Evolutionary conservation across 1,284 basidiomycete genomes (phyloP), one percentile per base, ranked within the genome.

Genomic region (Cronartium quercuum): DNA sequence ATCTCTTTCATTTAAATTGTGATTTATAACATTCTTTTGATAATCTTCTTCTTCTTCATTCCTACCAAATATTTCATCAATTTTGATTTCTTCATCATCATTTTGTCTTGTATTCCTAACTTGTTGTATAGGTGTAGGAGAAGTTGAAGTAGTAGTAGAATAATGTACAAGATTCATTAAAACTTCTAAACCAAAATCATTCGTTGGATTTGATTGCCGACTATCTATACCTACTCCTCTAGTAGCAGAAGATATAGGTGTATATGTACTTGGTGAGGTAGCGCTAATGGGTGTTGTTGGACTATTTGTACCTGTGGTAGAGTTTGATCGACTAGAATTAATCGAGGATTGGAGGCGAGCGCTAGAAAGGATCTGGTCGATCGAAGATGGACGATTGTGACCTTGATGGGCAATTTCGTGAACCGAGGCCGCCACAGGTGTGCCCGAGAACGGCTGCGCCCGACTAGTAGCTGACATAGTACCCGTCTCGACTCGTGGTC

Each of bases 211-310:
- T 15, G 71, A 75, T 34, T 61, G 65, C 5, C 71, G 37, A n/a
- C 64, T 66, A 37, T 67, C 71, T 13, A 67, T 66, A 4, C 70
- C 71, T 2, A 60, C 41, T 18, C 71, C 71, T 6, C 71, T 12
- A 12, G 71, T 75, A 34, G 64, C 71, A 9, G 64, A 66, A 9
- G 71, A 75, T 15, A 75, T 75, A 6, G 71, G 71, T 1, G 71
- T 75, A 38, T 75, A 75, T 34, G 38, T 67, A 29, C 61, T 71
- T 9, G 71, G 71, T 15, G 71, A 75, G 13, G 65, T 75, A 18
- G 71, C 65, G 13, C 57, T 75, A 7, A 75, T 24, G 5, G 71
- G 71, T 6, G 71, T 75, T 6, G 44, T 13, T 5, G 71, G 71
- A n/a, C 24, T 47, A 7, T 24, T 35, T 15, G 61, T 73, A 9